Evolutionary conservation across 1,284 basidiomycete species (phyloP).

Genomic region (Tausonia pullulans): DNA sequence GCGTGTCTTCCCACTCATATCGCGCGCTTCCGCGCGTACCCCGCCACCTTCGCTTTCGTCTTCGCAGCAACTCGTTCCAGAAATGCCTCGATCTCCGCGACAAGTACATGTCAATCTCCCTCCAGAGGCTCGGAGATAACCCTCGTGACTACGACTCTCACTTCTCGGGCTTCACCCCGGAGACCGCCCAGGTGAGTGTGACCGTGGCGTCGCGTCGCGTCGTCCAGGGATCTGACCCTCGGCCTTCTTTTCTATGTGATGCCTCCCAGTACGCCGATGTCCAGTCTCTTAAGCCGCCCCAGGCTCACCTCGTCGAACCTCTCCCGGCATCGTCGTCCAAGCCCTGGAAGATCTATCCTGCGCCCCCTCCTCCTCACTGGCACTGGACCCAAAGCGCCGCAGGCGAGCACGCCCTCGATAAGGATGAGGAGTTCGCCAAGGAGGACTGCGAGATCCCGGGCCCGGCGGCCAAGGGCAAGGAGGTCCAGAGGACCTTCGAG

Average conservation of each 20-base stretch:
- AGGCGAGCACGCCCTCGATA: slow-evolving; percentile 21
- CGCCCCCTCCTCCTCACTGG: slow-evolving; percentile 87
- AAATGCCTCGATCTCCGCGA: slow-evolving; percentile 76
- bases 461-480: slow-evolving; percentile 30
- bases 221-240: neutral
- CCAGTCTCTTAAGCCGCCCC: slow-evolving; percentile 21
- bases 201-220: neutral
- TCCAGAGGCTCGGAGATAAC: slow-evolving; percentile 81
- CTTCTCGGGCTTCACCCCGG: slow-evolving; percentile 50
- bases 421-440: slow-evolving; percentile 53
- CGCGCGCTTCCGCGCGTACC: too few species aligned
- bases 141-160: slow-evolving; percentile 73
- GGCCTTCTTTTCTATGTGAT: slow-evolving; percentile 37
- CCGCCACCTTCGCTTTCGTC: neutral
- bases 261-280: slow-evolving; percentile 52
- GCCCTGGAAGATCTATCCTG: slow-evolving; percentile 78
- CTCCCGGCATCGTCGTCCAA: slow-evolving; percentile 26
- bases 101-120: slow-evolving; percentile 76
- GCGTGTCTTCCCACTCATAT: neutral
- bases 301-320: slow-evolving; percentile 6
- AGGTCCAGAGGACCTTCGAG: slow-evolving; percentile 40
- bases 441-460: slow-evolving; percentile 60
- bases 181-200: slow-evolving; percentile 6
- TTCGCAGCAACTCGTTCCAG: slow-evolving; percentile 44
- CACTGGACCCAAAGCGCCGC: slow-evolving; percentile 50